phyloP scores from a whole-genome alignment of 257 asterid species.

The Linderniella brevidens region DNA sequence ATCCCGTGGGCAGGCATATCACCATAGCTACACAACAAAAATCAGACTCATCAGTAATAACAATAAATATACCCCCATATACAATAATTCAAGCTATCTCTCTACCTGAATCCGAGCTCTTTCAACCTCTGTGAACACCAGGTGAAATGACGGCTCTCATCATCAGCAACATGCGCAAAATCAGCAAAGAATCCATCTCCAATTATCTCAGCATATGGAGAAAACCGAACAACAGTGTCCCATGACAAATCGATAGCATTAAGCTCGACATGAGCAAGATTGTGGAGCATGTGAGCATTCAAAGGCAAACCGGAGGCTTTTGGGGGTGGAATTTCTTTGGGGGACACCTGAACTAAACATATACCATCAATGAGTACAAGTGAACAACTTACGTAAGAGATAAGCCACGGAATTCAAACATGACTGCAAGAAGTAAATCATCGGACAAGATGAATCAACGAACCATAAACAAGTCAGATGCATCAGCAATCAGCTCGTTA shows the following conservation, averaged over 20 bases:
- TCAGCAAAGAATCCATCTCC: conserved; percentile 87
- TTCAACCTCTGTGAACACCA: conserved; percentile 88
- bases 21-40: conserved; percentile 41
- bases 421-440: not conserved
- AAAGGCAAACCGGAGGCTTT: conserved; percentile 62
- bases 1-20: conserved; percentile 92
- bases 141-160: conserved; percentile 85
- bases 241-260: conserved; percentile 96
- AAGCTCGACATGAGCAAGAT: conserved; percentile 92
- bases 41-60: conserved; percentile 10
- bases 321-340: conserved; percentile 79
- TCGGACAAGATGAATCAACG: not conserved
- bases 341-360: conserved; percentile 44
- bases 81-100: conserved; percentile 7
- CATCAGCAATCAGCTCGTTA: conserved; percentile 2
- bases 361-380: conserved; percentile 8
- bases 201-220: conserved; percentile 47
- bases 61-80: conserved; percentile 9
- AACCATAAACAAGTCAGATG: not conserved
- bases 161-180: conserved; percentile 95
- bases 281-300: conserved; percentile 86
- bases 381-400: no score
- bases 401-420: no score
- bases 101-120: conserved; percentile 80
- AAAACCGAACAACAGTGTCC: conserved; percentile 96